A percentile compares a stretch with the other conserved stretches of the same genome.
Conservation (phyloP, 352 stramenopile species). For the Globisporangium megalacanthum region DNA sequence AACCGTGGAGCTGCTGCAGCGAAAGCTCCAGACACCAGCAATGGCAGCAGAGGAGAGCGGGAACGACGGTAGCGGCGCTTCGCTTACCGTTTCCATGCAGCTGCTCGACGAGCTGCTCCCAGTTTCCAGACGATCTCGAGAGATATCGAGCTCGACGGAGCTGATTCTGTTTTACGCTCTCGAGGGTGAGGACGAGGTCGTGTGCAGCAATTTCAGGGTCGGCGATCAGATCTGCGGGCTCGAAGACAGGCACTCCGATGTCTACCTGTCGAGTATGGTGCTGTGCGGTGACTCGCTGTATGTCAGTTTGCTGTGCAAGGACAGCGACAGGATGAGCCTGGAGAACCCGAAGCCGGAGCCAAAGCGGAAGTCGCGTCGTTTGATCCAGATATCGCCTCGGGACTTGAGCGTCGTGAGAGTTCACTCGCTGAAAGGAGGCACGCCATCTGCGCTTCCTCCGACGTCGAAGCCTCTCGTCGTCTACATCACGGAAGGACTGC, state of each 20-base stretch:
- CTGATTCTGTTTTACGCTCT: conserved; percentile 24
- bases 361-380: conserved; percentile 10
- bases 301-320: conserved; percentile 34
- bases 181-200: conserved; percentile 13
- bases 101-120: conserved; percentile 24
- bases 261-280: conserved; percentile 47
- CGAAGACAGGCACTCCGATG: conserved; percentile 21
- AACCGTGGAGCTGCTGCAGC: conserved; percentile 20
- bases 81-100: conserved; percentile 16
- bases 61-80: conserved; percentile 8
- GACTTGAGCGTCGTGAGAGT: conserved; percentile 12
- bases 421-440: conserved; percentile 2
- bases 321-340: conserved; percentile 11
- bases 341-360: conserved; percentile 7
- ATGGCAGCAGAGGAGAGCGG: conserved; percentile 7
- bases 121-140: conserved; percentile 9
- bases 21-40: conserved; percentile 6
- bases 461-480: conserved; percentile 24
- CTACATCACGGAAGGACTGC: conserved; percentile 46
- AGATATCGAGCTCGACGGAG: conserved; percentile 18
- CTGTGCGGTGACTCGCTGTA: conserved; percentile 38
- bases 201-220: conserved; percentile 17
- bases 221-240: conserved; percentile 25
- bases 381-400: conserved; percentile 22
- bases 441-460: conserved; percentile 1